Evolutionary conservation across 352 stramenopile genomes (phyloP), one percentile per base, ranked within the genome.

Genomic region (Globisporangium uncinulatum): DNA sequence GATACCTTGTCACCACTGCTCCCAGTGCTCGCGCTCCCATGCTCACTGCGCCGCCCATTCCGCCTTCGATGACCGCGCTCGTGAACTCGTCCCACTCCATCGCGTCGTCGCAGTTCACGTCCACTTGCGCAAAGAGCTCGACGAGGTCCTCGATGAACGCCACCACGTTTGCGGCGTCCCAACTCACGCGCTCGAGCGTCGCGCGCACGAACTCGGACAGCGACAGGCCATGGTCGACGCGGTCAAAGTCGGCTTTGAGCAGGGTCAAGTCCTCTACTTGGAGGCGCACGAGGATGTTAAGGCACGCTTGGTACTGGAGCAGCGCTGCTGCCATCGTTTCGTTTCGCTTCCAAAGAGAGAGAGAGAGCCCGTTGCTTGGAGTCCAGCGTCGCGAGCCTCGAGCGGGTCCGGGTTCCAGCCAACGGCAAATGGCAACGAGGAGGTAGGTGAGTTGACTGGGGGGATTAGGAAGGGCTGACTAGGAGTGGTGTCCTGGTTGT

Each of bases 31-130:
- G n/a, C n/a, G n/a, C n/a, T n/a, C 24, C 24, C 24, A 29, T 29
- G 24, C 24, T 29, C 24, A 29, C 24, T 29, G 24, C 24, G 24
- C 1, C 24, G 24, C 79, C 69, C 82, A 92, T 90, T 54, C 83
- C 80, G 29, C 75, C 79, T 56, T 92, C 83, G 52, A 92, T 90
- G 52, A 92, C 86, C 8, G 80, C 79, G 21, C 73, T 86, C 34
- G 83, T 92, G 50, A 92, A 92, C 60, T 92, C 83, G 31, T 92
- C 83, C 83, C 83, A 92, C 51, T 84, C 76, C 83, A 90, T 92
- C 10, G 73, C 74, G 29, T 79, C 83, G 59, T 90, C 79, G 11
- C 79, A 77, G 31, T 90, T 90, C 54, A 89, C 80, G 47, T 89
- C 83, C 21, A 90, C 76, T 47, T 90, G 78, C 6, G 71, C 73